Evolutionary conservation across 1,139 yeast genomes (phyloP), one percentile per base, ranked within the genome.

Genomic region (Pichia sp.): DNA sequence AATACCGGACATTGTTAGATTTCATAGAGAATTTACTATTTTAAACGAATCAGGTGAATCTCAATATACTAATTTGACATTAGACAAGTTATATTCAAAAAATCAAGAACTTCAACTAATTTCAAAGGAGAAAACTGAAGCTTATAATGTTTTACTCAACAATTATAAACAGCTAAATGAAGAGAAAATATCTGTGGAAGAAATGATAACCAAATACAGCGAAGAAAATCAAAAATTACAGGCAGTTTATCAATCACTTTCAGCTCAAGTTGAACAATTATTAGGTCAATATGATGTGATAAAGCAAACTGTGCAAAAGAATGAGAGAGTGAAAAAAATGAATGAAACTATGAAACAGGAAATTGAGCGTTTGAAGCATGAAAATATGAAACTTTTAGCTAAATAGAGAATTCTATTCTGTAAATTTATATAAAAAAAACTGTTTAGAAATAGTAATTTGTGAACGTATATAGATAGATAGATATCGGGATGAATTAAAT

Each of bases 161-260:
- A 59, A 55, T 34, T 56, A 55, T 41, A 53, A 56, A 35, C 61
- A 58, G 44, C 35, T 58, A 32, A 58, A 54, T 42, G 61, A 57
- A 36, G 62, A 58, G 35, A 50, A 51, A 26, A 50, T 52, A 41
- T 52, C 52, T 36, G 55, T 56, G 39, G 51, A 52, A 22, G 41
- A 48, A 7, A 39, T 45, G 9, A 31, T 57, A 3, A 42, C 43
- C 18, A 52, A 52, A 23, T 36, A 55, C n/a, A 41, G 43, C 28
- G 28, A 33, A 4, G 46, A 41, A 19, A 58, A 55, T 39, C 41
- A 38, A 3, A 47, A 46, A 4, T 39, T 59, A 17, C 38, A 45
- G 4, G 43, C 47, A 17, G 36, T 39, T 1, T 46, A 47, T 22
- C 38, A 47, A 4, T 46, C 46, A 2, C 30, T 44, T 11, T 42